Conservation (phyloP, 2,329 filamentous ascomycete genomes). For the Macroventuria anomochaeta region DNA sequence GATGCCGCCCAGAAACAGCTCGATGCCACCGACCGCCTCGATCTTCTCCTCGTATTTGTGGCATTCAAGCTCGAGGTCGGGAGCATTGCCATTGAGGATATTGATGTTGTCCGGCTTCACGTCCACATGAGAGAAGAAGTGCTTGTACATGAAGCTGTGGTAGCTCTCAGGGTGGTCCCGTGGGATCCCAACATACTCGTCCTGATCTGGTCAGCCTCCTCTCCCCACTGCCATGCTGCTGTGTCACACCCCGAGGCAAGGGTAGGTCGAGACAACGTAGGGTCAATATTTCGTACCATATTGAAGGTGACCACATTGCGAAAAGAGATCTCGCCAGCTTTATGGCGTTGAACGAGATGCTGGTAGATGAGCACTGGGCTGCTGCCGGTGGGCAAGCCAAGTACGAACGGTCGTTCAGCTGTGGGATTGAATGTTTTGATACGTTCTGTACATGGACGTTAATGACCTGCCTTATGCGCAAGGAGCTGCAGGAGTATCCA, state of each 20-base stretch:
- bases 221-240: slow-evolving; percentile 22
- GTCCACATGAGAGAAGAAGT: slow-evolving; percentile 88
- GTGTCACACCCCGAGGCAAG: slow-evolving; percentile 26
- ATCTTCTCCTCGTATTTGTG: slow-evolving; percentile 81
- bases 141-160: slow-evolving; percentile 91
- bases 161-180: slow-evolving; percentile 85
- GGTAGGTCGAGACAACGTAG: slow-evolving; percentile 18
- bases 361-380: slow-evolving; percentile 81
- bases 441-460: slow-evolving; percentile 61
- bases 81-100: slow-evolving; percentile 81
- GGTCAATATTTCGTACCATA: slow-evolving; percentile 65
- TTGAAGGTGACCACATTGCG: slow-evolving; percentile 91
- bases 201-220: slow-evolving; percentile 56
- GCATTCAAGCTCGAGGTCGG: slow-evolving; percentile 77
- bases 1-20: slow-evolving; percentile 84
- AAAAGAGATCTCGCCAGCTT: slow-evolving; percentile 79
- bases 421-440: slow-evolving; percentile 80
- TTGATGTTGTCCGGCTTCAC: slow-evolving; percentile 82
- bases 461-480: slow-evolving; percentile 29
- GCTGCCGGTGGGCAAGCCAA: slow-evolving; percentile 83
- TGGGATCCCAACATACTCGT: slow-evolving; percentile 85
- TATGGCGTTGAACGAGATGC: slow-evolving; percentile 73
- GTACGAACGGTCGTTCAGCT: slow-evolving; percentile 75
- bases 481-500: slow-evolving; percentile 46
- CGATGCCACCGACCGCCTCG: slow-evolving; percentile 75